Evolutionary conservation across 169 alveolate species (phyloP), one percentile per base, ranked within the genome.

Genomic region (Miamiensis avidus): DNA sequence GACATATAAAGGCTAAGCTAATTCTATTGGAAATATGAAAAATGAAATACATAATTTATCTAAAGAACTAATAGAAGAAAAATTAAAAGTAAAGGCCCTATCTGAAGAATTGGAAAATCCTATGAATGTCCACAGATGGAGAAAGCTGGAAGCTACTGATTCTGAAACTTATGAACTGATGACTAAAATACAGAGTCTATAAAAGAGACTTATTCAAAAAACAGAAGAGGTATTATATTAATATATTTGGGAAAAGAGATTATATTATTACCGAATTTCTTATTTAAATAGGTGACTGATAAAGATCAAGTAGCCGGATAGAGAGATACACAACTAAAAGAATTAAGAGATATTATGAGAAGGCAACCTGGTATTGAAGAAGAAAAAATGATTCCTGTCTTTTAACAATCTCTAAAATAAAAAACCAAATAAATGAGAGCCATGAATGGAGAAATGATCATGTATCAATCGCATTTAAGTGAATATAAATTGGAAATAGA

Each of bases 71-170:
- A 88, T 94, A 0, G 97, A 94, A 64, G 95, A 95, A 82, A 92
- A 94, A 79, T 93, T 93, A 78, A 96, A 96, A 87, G 95, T 90
- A 28, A 92, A 94, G 79, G 92, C 96, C 34, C 87, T 96, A 75
- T 85, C 89, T 65, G 96, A 96, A 82, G 98, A 96, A 85, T 87
- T 95, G 29, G 96, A 94, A 87, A 96, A 94, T 74, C 96, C 97
- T 72, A 84, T 96, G 93, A 96, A 96, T 88, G 97, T 96, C 30
- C 97, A 95, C 81, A 89, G 98, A 86, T 96, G 98, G 98, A 92
- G 97, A 88, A 96, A 94, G 76, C 81, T 96, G 1, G 97, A 96
- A 89, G 95, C 97, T 77, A 94, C 98, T 0, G 97, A 96, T 65
- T 96, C 98, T 34, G 98, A 96, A 91, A 93, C 93, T 69, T 96